phyloP scores from a whole-genome alignment of 2,329 filamentous ascomycete genomes.

The Lecanoromycetidae sp. region DNA sequence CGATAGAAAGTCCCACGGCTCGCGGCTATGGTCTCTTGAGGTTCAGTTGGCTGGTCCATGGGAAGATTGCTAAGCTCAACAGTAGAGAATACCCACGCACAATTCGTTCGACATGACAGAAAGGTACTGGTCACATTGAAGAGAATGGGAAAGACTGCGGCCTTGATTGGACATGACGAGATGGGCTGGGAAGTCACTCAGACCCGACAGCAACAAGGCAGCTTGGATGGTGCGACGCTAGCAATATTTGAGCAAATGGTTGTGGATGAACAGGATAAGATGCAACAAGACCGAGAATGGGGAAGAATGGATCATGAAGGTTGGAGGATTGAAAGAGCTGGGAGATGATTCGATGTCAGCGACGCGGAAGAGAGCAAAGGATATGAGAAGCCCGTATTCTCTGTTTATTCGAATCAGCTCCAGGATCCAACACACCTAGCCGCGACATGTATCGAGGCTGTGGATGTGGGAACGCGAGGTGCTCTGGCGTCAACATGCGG shows the following conservation, averaged over 20 bases:
- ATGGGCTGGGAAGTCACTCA: background rate
- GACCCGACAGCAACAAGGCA: background rate
- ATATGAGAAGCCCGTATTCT: background rate
- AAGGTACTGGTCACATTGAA: constrained; percentile 1
- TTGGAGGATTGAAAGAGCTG: background rate
- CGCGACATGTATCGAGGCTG: background rate
- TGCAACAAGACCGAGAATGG: background rate
- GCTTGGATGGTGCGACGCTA: background rate
- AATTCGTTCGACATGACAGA: constrained; percentile 1
- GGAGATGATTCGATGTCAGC: background rate
- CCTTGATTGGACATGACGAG: background rate
- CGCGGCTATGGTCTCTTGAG: too few relatives aligned
- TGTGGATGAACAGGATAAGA: background rate
- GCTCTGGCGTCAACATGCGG: too few relatives aligned
- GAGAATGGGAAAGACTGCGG: background rate
- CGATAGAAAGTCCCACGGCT: too few relatives aligned
- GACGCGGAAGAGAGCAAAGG: background rate
- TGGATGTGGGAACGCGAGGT: background rate
- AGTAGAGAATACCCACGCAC: background rate
- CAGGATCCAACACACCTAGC: background rate
- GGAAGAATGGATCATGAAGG: background rate
- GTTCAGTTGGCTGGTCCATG: background rate
- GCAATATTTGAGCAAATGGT: background rate
- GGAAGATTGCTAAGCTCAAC: background rate
- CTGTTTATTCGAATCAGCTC: too few relatives aligned